A percentile compares a stretch with the other conserved stretches of the same genome.
Conservation (phyloP, 495 filamentous ascomycete genomes). For the Penicillium samsonianum region DNA sequence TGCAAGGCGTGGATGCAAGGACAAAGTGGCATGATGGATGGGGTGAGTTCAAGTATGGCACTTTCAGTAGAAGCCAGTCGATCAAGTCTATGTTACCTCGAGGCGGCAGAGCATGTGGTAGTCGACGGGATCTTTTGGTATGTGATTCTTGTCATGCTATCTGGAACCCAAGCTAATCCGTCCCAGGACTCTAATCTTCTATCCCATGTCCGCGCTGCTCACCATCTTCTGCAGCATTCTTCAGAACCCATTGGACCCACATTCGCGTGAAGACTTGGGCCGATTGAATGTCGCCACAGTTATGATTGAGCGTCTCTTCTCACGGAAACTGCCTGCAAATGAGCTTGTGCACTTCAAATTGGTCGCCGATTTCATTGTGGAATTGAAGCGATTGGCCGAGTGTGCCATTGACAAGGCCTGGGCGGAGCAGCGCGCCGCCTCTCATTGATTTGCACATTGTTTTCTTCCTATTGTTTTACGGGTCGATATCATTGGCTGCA, state of each 20-base stretch:
- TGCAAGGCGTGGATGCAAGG: constrained; percentile 43
- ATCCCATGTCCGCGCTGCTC: constrained; percentile 53
- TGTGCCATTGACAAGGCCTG: constrained; percentile 48
- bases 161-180: not conserved
- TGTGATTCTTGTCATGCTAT: constrained; percentile 1
- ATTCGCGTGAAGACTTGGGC: constrained; percentile 46
- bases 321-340: constrained; percentile 36
- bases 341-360: constrained; percentile 49
- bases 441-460: constrained; percentile 10
- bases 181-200: constrained; percentile 49
- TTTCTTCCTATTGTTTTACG: not conserved
- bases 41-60: constrained; percentile 50
- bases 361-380: constrained; percentile 50
- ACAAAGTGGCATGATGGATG: constrained; percentile 42
- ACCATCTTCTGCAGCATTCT: constrained; percentile 55
- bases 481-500: not conserved
- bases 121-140: constrained; percentile 52
- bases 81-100: constrained; percentile 49
- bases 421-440: constrained; percentile 26
- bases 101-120: constrained; percentile 42
- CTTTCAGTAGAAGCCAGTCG: constrained; percentile 56
- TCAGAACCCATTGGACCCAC: constrained; percentile 46
- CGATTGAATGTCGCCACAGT: constrained; percentile 42
- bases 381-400: constrained; percentile 45
- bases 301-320: constrained; percentile 47